Evolutionary conservation across 2,329 filamentous ascomycete species (phyloP), one percentile per base, ranked within the genome.

Genomic region (Pseudonectria foliicola): DNA sequence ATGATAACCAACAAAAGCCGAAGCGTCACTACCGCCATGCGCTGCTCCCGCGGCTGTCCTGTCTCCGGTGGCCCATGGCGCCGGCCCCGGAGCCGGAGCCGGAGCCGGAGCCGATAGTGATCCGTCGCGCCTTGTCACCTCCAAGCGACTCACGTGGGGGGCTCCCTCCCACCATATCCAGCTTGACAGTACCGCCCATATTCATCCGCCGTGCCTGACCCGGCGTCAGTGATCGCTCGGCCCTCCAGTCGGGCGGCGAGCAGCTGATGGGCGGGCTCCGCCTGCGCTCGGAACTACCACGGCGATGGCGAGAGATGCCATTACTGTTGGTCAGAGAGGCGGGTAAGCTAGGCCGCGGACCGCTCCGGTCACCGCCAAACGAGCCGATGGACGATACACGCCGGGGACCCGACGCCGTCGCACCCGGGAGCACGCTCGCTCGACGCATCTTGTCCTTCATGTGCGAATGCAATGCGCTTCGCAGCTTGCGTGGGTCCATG

Each of bases 181-280:
- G 24, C 10, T 57, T 53, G 39, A 66, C 45, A 40, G 60, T 66
- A 11, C 63, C 63, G 25, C 67, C 64, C 38, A 77, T 55, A 45
- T 75, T 71, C 73, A 78, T 77, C 29, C 74, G 64, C 34, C 74
- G 58, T 14, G 73, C 74, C 49, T 78, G 73, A 3, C 71, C 72
- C 2, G 68, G 59, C 10, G 72, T 76, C 42, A 77, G 62, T 4
- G 58, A 53, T 39, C 60, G 57, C 15, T 63, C 57, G 12, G 52
- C 41, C 33, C 53, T 59, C 35, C 46, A 48, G 14, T 70, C 64
- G 3, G 63, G 58, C 2, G 73, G 67, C 25, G 70, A 71, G 54
- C 70, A 76, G 24, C 62, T 54, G 46, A 77, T 65, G 11, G 74
- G 73, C 10, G 73, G 72, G 40, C 69, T 73, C 33, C 66, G 61